Conservation (phyloP, 1,284 basidiomycete genomes). For the Cerrena zonata region DNA sequence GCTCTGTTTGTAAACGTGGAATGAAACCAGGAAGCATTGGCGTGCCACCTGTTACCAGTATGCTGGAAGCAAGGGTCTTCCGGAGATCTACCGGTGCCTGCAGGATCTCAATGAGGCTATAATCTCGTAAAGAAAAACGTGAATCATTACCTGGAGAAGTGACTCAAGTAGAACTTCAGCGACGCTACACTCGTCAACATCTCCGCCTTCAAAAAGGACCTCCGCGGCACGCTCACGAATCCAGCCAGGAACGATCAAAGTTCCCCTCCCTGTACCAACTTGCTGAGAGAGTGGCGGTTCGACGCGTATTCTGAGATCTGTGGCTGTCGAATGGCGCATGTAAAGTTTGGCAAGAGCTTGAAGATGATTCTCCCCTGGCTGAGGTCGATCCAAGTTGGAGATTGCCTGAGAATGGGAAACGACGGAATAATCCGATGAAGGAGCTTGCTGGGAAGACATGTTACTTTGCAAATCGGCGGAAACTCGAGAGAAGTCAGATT, state of each 20-base stretch:
- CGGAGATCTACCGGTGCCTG: slow-evolving; percentile 87
- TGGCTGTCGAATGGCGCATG: slow-evolving; percentile 66
- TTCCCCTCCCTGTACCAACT: slow-evolving; percentile 67
- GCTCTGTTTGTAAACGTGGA: slow-evolving; percentile 72
- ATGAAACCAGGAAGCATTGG: slow-evolving; percentile 90
- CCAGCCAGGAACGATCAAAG: slow-evolving; percentile 89
- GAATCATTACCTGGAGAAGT: slow-evolving; percentile 59
- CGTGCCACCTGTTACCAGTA: slow-evolving; percentile 85
- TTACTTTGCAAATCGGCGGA: slow-evolving; percentile 47
- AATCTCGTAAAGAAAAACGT: slow-evolving; percentile 2
- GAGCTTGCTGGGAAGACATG: slow-evolving; percentile 39
- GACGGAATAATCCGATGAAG: slow-evolving; percentile 57
- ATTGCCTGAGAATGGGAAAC: slow-evolving; percentile 37
- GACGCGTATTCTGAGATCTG: slow-evolving; percentile 62
- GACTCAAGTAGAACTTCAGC: slow-evolving; percentile 76
- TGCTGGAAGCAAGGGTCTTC: slow-evolving; percentile 70
- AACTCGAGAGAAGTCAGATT: slow-evolving; percentile 58
- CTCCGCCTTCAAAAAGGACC: slow-evolving; percentile 84
- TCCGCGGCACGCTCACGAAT: slow-evolving; percentile 87
- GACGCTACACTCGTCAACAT: slow-evolving; percentile 77
- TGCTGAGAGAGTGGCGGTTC: slow-evolving; percentile 59
- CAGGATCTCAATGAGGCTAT: not conserved
- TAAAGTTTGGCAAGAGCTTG: slow-evolving; percentile 66
- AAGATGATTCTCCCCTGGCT: slow-evolving; percentile 45
- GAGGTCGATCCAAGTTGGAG: slow-evolving; percentile 18